A percentile compares a stretch with the other conserved stretches of the same genome.
Evolutionary conservation across 495 filamentous ascomycete species (phyloP).

Genomic region (Usnea hakonensis): DNA sequence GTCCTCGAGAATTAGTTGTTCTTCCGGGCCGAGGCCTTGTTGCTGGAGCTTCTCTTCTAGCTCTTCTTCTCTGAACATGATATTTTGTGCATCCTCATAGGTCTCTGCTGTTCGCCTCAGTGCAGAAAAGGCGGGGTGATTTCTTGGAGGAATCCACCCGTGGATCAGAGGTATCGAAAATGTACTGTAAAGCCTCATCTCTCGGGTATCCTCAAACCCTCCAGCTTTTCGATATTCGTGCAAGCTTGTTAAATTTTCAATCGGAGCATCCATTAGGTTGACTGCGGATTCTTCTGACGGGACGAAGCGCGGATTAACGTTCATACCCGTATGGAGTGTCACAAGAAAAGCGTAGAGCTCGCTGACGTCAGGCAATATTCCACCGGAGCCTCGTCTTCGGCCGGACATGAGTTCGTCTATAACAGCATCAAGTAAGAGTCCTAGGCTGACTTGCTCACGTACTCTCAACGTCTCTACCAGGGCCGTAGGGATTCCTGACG

Average conservation of each 20-base stretch:
- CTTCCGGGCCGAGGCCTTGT: slow-evolving; percentile 48
- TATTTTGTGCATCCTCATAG: slow-evolving; percentile 83
- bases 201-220: slow-evolving; percentile 70
- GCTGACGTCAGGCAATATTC: slow-evolving; percentile 71
- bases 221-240: slow-evolving; percentile 50
- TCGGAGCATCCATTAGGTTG: slow-evolving; percentile 37
- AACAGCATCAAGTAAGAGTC: slow-evolving; percentile 28
- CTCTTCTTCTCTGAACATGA: slow-evolving; percentile 81
- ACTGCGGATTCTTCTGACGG: slow-evolving; percentile 36
- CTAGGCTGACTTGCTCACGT: slow-evolving; percentile 82
- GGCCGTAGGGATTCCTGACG: slow-evolving; percentile 52
- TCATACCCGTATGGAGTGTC: slow-evolving; percentile 93
- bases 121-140: slow-evolving; percentile 56
- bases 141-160: slow-evolving; percentile 72
- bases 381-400: slow-evolving; percentile 39
- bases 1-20: slow-evolving; percentile 67
- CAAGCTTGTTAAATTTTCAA: slow-evolving; percentile 27
- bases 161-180: slow-evolving; percentile 88
- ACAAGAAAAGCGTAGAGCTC: slow-evolving; percentile 83
- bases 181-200: slow-evolving; percentile 79
- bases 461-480: slow-evolving; percentile 67
- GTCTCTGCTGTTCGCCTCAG: slow-evolving; percentile 64
- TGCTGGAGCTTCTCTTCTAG: slow-evolving; percentile 68
- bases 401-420: slow-evolving; percentile 85
- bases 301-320: slow-evolving; percentile 87